Base-by-base conservation (phyloP, 352 stramenopile species). In the Aphanomyces euteiches region DNA sequence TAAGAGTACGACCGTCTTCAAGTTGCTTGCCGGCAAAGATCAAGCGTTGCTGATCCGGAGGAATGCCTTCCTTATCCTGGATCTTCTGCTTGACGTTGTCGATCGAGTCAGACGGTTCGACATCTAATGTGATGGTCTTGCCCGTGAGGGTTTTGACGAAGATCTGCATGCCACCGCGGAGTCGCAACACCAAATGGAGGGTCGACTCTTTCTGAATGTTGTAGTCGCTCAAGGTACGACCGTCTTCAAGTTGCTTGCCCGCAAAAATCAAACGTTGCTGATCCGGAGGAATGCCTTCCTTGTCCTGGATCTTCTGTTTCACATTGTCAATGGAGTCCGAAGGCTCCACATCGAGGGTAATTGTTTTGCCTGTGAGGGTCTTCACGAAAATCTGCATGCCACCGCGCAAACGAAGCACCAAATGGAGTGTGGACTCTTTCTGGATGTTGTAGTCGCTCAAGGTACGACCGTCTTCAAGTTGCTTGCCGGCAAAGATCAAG, bases 21-120 rank as follows among this genome's bases (percentile, higher is more conserved):
- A 97, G 78, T 78, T 97, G 89, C 78, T 96, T 96, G 66, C 90
- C 89, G 47, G 85, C 86, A 74, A 96, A 96, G 75, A 96, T 96
- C 39, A 96, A 76, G 73, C 94, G 82, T 75, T 98, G 94, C 80
- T 98, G 92, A 72, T 98, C 94, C 39, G 90, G 80, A 54, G 92
- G 94, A 63, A 98, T 97, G 50, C 92, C 93, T 81, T 97, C 90
- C 77, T 90, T 98, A 77, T 97, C 89, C 67, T 95, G 78, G 80
- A 98, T 98, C 76, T 97, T 98, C 17, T 86, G 84, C 89, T 99
- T 99, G 72, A 99, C 97, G 84, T 99, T 98, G 84, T 98, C 96
- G 83, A 99, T 98, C 70, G 89, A 97, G 90, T 99, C 95, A 61
- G 91, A 96, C 68, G 96, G 92, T 82, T 98, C 96, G 54, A 98